Evolutionary conservation across 2,329 filamentous ascomycete species (phyloP).

Genomic region (Apiospora malaysiana): DNA sequence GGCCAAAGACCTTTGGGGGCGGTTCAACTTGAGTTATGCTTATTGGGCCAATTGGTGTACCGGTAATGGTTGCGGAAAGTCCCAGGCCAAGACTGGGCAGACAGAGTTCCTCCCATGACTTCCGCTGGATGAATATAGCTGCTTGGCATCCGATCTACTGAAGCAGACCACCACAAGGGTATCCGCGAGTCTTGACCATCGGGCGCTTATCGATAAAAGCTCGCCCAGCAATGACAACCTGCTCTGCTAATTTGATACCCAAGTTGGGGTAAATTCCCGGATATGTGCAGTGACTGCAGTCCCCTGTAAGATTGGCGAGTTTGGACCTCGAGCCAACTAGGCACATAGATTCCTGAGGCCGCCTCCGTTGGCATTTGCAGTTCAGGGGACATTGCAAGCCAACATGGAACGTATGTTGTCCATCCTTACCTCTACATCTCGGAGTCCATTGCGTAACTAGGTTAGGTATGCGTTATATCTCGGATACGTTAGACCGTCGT

Average conservation of each 20-base stretch:
- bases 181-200: neutral
- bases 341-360: neutral
- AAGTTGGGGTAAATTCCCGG: no score
- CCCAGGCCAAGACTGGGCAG: neutral
- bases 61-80: neutral
- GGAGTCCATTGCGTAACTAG: neutral
- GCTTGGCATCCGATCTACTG: conserved; percentile 9
- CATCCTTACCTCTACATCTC: neutral
- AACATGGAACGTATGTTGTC: neutral
- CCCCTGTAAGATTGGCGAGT: neutral
- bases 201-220: conserved; percentile 13
- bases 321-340: neutral
- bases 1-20: neutral
- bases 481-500: neutral
- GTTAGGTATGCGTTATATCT: neutral
- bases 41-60: neutral
- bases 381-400: neutral
- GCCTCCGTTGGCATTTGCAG: neutral
- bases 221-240: neutral
- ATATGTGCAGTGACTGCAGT: neutral
- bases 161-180: neutral
- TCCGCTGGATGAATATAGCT: neutral
- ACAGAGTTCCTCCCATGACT: neutral
- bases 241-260: neutral
- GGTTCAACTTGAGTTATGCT: neutral